Conservation (phyloP, 2,329 filamentous ascomycete genomes). For the Chaetomium globosum region DNA sequence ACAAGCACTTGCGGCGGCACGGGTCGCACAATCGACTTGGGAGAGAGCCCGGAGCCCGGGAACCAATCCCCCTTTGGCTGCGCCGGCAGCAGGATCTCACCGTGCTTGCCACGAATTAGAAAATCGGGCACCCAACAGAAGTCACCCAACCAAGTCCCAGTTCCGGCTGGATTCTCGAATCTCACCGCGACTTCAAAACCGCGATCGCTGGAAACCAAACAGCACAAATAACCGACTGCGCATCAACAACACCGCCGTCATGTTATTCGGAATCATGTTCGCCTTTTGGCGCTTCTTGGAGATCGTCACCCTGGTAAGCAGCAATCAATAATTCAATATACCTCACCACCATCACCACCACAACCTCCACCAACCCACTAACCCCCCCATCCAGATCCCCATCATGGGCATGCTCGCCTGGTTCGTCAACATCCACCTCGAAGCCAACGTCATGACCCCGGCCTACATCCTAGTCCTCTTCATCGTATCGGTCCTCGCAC, state of each 20-base stretch:
- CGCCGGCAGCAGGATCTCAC: conserved; percentile 2
- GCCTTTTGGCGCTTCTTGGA: conserved; percentile 64
- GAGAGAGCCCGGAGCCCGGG: neutral
- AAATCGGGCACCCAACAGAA: neutral
- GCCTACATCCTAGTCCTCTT: conserved; percentile 67
- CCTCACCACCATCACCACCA: neutral
- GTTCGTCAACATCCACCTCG: conserved; percentile 64
- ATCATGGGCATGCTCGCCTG: conserved; percentile 68
- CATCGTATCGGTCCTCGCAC: conserved; percentile 65
- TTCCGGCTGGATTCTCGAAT: neutral
- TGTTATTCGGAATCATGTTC: conserved; percentile 67
- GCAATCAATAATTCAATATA: too few relatives aligned
- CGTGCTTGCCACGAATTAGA: neutral
- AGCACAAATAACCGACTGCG: neutral
- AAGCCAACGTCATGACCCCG: conserved; percentile 61
- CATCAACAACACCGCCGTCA: conserved; percentile 43
- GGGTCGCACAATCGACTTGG: neutral
- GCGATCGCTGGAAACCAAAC: neutral
- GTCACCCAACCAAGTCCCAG: conserved; percentile 3
- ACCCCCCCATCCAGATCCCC: conserved; percentile 54
- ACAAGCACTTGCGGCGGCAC: neutral
- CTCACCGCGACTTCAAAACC: neutral
- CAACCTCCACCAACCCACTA: neutral
- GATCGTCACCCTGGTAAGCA: conserved; percentile 63
- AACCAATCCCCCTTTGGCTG: conserved; percentile 1